A percentile compares a stretch with the other conserved stretches of the same genome.
These are phyloP conservation scores for Boletus pseudopeckii DNA, from an alignment of 768 basidiomycete species.

Conservation along the genomic window DNA sequence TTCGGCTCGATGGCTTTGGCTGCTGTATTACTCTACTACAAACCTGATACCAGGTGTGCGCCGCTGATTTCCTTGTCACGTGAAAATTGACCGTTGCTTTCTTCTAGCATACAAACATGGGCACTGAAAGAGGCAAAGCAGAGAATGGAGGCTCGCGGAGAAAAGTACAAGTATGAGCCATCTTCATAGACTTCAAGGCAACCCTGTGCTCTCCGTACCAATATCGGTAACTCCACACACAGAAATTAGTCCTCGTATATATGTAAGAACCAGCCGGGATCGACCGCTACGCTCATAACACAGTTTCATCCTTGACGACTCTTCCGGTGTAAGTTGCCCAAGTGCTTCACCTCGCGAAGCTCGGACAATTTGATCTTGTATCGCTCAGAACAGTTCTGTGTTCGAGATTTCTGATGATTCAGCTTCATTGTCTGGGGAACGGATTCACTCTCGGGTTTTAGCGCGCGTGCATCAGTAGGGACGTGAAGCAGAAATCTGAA, in stretches of 20 bases:
- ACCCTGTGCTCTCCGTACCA: slow-evolving; percentile 9
- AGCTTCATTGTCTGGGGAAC: not conserved
- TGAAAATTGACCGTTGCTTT: not conserved
- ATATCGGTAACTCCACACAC: not conserved
- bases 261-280: not conserved
- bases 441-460: too few species aligned
- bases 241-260: not conserved
- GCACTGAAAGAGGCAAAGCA: slow-evolving; percentile 85
- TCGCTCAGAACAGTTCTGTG: not conserved
- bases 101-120: slow-evolving; percentile 82
- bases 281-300: not conserved
- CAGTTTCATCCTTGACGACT: not conserved
- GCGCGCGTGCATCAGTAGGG: too few species aligned
- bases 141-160: slow-evolving; percentile 90
- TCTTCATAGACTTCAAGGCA: slow-evolving; percentile 31
- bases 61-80: not conserved
- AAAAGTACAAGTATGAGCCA: slow-evolving; percentile 80
- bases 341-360: not conserved
- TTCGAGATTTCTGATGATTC: too few species aligned
- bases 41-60: slow-evolving; percentile 86
- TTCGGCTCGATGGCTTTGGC: slow-evolving; percentile 82
- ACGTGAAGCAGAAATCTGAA: not conserved
- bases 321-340: not conserved
- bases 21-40: slow-evolving; percentile 78
- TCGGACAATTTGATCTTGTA: not conserved